Percentiles rank a stretch among this genome's conserved stretches.
These are phyloP conservation scores for Golubevia pallescens DNA, from an alignment of 1,284 basidiomycete species.

Conservation along the genomic window DNA sequence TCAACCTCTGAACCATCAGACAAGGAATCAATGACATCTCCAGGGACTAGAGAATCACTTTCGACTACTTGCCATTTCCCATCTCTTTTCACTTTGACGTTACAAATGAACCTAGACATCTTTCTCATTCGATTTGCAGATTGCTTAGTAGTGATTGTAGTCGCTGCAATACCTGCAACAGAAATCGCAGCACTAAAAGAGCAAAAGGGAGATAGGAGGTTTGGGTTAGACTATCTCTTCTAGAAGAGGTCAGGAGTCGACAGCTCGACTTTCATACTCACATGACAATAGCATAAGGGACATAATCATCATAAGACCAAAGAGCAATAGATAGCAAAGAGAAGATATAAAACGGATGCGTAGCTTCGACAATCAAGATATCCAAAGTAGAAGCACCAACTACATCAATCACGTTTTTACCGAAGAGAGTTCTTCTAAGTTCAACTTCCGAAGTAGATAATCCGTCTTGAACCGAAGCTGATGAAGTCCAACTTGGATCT, in stretches of 20 bases:
- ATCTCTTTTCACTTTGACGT: constrained; percentile 16
- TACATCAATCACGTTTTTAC: constrained; percentile 26
- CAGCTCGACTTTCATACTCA: no score
- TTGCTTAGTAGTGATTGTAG: constrained; percentile 28
- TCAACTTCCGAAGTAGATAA: not conserved
- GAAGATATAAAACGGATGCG: constrained; percentile 44
- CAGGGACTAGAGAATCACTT: constrained; percentile 31
- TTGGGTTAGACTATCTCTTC: no score
- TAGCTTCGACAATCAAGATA: constrained; percentile 28
- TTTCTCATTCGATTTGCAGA: constrained; percentile 27
- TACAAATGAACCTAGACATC: constrained; percentile 30
- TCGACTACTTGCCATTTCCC: constrained; percentile 2
- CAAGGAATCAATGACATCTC: constrained; percentile 27
- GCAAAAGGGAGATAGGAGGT: no score
- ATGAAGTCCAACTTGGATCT: constrained; percentile 12
- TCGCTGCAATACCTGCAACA: constrained; percentile 27
- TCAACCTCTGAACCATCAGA: not conserved
- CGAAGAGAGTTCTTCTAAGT: constrained; percentile 20
- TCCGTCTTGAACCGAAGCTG: constrained; percentile 9
- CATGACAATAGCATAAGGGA: no score
- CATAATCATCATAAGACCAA: constrained; percentile 35
- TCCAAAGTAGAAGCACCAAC: constrained; percentile 19
- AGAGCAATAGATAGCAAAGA: constrained; percentile 29
- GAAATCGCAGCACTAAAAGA: constrained; percentile 18
- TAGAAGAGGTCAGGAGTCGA: no score